Conservation (phyloP, 352 stramenopile species). For the Paralagenidium karlingii region DNA sequence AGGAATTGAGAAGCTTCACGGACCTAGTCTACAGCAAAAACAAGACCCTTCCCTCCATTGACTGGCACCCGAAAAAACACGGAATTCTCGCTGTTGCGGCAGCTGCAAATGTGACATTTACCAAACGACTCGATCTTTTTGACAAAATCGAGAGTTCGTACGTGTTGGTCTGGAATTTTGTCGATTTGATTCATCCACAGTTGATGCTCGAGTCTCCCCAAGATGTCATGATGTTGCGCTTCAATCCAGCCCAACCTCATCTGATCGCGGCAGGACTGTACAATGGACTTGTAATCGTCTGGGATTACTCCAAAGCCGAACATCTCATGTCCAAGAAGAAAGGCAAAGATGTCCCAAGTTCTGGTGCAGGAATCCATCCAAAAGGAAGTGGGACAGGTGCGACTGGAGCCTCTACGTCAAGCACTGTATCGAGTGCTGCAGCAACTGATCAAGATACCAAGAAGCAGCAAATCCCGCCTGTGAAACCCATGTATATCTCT, state of each 20-base stretch:
- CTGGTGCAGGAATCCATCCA: too few species aligned
- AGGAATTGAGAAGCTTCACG: constrained; percentile 87
- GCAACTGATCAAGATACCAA: constrained; percentile 24
- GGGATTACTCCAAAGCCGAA: constrained; percentile 82
- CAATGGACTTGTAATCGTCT: constrained; percentile 86
- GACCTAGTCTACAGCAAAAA: constrained; percentile 92
- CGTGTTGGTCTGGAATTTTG: constrained; percentile 91
- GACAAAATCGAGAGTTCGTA: constrained; percentile 78
- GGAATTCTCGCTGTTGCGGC: constrained; percentile 81
- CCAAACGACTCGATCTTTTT: constrained; percentile 64
- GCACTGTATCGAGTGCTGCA: too few species aligned
- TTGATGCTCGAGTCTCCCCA: constrained; percentile 87
- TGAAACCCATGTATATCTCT: constrained; percentile 67
- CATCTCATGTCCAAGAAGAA: constrained; percentile 44
- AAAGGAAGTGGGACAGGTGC: too few species aligned
- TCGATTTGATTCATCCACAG: constrained; percentile 88
- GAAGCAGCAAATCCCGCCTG: constrained; percentile 43
- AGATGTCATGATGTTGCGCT: constrained; percentile 80
- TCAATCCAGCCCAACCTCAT: constrained; percentile 81
- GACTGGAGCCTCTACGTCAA: too few species aligned
- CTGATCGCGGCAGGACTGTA: constrained; percentile 70
- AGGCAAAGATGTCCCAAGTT: too few species aligned
- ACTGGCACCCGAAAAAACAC: constrained; percentile 86
- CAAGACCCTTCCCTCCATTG: constrained; percentile 78
- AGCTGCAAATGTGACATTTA: constrained; percentile 76